phyloP scores from a whole-genome alignment of 495 filamentous ascomycete genomes.

The Talaromyces nanjingensis region DNA sequence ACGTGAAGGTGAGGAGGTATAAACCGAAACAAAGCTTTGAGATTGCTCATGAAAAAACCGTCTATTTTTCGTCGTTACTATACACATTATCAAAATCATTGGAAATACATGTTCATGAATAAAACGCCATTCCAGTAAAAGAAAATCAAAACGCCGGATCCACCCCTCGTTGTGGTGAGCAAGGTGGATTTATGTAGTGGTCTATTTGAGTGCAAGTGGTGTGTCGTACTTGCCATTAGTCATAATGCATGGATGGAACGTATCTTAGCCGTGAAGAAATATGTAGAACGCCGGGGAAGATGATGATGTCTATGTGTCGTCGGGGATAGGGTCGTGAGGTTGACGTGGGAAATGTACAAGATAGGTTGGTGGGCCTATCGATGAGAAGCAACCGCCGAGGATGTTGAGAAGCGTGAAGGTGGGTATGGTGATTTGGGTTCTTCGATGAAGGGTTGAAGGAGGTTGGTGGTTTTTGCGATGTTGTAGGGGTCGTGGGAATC shows the following conservation, averaged over 20 bases:
- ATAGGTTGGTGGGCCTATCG: background rate
- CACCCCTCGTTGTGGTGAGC: background rate
- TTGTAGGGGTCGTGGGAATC: slow-evolving; percentile 5
- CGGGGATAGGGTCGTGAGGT: background rate
- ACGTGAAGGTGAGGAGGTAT: background rate
- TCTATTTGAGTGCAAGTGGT: background rate
- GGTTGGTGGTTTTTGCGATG: background rate
- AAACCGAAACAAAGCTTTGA: background rate
- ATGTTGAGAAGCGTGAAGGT: background rate
- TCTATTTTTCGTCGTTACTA: background rate
- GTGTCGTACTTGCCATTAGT: background rate
- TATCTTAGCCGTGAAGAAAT: background rate
- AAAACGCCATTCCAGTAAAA: background rate
- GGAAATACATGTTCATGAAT: background rate
- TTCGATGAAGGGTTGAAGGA: background rate
- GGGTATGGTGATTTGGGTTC: background rate
- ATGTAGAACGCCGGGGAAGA: background rate
- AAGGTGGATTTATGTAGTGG: background rate
- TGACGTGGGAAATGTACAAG: background rate
- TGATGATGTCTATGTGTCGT: background rate
- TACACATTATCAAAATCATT: background rate
- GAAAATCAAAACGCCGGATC: background rate
- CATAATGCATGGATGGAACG: background rate
- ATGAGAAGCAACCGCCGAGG: background rate
- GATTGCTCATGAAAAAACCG: background rate